Conservation (phyloP, 805 yeast genomes). For the Saturnispora diversa region DNA sequence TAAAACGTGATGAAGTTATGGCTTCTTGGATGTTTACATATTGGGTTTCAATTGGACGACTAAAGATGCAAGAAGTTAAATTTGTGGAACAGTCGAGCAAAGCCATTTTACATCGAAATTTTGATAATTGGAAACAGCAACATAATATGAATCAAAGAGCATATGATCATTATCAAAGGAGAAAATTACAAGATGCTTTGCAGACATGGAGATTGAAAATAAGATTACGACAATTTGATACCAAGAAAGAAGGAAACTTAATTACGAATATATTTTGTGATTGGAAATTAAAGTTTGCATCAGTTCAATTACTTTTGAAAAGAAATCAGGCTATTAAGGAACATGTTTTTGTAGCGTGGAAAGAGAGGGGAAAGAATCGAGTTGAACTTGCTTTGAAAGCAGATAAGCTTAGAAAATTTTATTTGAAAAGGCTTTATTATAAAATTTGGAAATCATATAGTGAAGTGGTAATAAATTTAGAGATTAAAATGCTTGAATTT, state of each 20-base stretch:
- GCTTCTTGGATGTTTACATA: slow-evolving; percentile 4
- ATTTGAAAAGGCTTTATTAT: slow-evolving; percentile 4
- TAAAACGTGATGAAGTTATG: background rate
- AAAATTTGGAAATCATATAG: slow-evolving; percentile 7
- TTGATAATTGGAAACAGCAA: slow-evolving; percentile 7
- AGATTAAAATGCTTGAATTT: background rate
- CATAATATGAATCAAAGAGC: slow-evolving; percentile 1
- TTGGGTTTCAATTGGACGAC: background rate
- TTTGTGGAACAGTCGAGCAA: background rate
- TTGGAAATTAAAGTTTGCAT: slow-evolving; percentile 6
- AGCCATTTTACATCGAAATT: background rate
- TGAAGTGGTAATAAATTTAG: background rate
- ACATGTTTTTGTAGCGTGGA: slow-evolving; percentile 6
- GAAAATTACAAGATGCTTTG: background rate
- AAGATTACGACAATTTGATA: background rate
- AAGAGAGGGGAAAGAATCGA: background rate
- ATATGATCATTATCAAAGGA: background rate
- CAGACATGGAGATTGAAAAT: slow-evolving; percentile 8
- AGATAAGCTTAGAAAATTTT: slow-evolving; percentile 1
- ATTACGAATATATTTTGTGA: no score
- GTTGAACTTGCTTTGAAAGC: background rate
- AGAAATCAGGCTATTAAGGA: no score
- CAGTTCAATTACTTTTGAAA: background rate
- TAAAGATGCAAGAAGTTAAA: background rate
- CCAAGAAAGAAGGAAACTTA: no score